A percentile compares a stretch with the other conserved stretches of the same genome.
phyloP scores from a whole-genome alignment of 2,329 filamentous ascomycete genomes.

The Diplodia scrobiculata region DNA sequence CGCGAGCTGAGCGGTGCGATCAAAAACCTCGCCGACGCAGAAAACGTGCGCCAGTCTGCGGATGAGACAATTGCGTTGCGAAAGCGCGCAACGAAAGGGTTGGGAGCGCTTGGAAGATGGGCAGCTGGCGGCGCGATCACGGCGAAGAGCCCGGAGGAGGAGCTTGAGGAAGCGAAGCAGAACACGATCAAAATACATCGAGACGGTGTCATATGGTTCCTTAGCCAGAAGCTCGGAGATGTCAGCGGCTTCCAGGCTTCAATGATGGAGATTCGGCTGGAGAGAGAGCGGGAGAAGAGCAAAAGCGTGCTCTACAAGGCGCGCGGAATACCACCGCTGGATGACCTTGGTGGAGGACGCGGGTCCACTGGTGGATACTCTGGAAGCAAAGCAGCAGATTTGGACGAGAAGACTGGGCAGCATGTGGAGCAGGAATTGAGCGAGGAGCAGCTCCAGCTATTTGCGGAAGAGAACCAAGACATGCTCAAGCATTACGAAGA shows the following conservation, averaged over 20 bases:
- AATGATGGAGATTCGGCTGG: constrained; percentile 90
- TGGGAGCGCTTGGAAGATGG: constrained; percentile 71
- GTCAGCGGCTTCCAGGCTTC: constrained; percentile 76
- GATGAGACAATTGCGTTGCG: constrained; percentile 69
- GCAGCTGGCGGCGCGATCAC: constrained; percentile 57
- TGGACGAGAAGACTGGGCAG: constrained; percentile 35
- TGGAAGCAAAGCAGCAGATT: constrained; percentile 35
- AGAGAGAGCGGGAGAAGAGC: constrained; percentile 83
- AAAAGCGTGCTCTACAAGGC: constrained; percentile 80
- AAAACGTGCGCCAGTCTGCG: constrained; percentile 77
- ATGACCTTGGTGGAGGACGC: not conserved
- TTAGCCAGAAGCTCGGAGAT: constrained; percentile 73
- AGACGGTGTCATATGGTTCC: constrained; percentile 80
- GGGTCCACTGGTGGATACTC: constrained; percentile 29
- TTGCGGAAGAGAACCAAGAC: constrained; percentile 88
- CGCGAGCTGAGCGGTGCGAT: constrained; percentile 84
- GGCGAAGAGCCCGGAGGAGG: constrained; percentile 66
- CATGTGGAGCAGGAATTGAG: constrained; percentile 64
- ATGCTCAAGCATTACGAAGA: constrained; percentile 93
- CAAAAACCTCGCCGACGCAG: constrained; percentile 75
- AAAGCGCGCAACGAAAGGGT: constrained; percentile 63
- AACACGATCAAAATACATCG: constrained; percentile 69
- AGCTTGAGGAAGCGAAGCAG: constrained; percentile 69
- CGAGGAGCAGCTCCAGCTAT: constrained; percentile 85
- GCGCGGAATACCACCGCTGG: constrained; percentile 41